Base-by-base conservation (phyloP, 768 basidiomycete species). In the Naganishia friedmannii region DNA sequence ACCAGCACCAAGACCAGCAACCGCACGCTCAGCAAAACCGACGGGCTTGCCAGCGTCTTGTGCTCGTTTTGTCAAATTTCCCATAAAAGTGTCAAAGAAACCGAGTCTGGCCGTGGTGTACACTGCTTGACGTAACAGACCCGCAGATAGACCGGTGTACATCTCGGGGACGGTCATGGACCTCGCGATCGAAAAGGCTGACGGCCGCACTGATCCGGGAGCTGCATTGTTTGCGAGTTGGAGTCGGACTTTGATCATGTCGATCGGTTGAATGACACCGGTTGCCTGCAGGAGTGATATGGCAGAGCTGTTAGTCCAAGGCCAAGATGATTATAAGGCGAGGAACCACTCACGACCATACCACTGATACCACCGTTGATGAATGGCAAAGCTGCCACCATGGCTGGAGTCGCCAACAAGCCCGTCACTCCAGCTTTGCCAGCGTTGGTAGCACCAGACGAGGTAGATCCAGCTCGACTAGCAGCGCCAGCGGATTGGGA, bases 21-120 rank as follows among this genome's bases (percentile, higher is more conserved):
- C 53, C 10, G 71, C 71, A 23, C 71, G 46, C 26, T 72, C 71
- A 1, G 32, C 56, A 46, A 72, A 72, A 28, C 71, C 71, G n/a
- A 72, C 71, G 21, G 42, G 39, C 15, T 26, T 19, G 13, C 65
- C 65, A 28, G 66, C 42, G 10, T 70, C 69, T 23, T 68, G 46
- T 10, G 63, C 70, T 28, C 17, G 31, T 23, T 31, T 32, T 7
- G 63, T 51, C 53, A 72, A 21, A 37, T 15, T 63, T 8, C 63
- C 63, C 71, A 72, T 72, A 26, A 72, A 72, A 58, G 71, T 72
- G 31, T 72, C 71, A 51, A 72, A 72, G 23, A 72, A 72, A 13
- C 71, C 71, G 28, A 72, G 23, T 46, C 71, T 28, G 0, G 71
- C 71, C 15, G 71, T 72, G 13, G 71, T 72, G 45, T 72, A 72